Evolutionary conservation across 129 eudicot genomes (phyloP).

Genomic region (Rutidosis leptorrhynchoides): DNA sequence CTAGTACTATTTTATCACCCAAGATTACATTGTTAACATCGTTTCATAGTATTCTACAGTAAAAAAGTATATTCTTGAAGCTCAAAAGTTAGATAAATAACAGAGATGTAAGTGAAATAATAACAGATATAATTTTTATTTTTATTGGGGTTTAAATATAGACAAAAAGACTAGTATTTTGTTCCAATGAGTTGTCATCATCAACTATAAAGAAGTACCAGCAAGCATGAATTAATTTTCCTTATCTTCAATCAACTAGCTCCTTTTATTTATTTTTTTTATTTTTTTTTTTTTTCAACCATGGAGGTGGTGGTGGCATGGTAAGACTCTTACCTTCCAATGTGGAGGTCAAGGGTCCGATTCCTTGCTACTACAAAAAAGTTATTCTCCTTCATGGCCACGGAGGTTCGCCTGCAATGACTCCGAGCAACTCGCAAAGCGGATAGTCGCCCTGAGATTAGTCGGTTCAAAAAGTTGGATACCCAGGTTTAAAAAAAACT

Average conservation of each 20-base stretch:
- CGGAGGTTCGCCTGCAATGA: too few species aligned
- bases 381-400: too few species aligned
- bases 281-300: too few species aligned
- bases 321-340: too few species aligned
- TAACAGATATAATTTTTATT: neutral
- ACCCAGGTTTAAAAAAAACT: too few species aligned
- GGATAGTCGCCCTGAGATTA: too few species aligned
- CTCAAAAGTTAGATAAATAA: neutral
- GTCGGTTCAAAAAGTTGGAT: too few species aligned
- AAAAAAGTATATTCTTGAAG: neutral
- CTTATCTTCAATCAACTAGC: constrained; percentile 43
- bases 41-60: neutral
- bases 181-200: constrained; percentile 44
- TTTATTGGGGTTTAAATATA: neutral
- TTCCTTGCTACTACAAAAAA: too few species aligned
- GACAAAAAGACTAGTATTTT: constrained; percentile 26
- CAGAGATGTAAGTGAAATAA: neutral
- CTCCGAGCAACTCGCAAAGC: too few species aligned
- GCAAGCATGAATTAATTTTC: constrained; percentile 61
- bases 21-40: neutral
- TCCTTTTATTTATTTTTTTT: too few species aligned
- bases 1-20: neutral
- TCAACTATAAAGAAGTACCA: constrained; percentile 65
- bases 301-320: too few species aligned
- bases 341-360: too few species aligned